Conservation (phyloP, 441 rosid genomes). For the Euphorbia schlechtendalii region DNA sequence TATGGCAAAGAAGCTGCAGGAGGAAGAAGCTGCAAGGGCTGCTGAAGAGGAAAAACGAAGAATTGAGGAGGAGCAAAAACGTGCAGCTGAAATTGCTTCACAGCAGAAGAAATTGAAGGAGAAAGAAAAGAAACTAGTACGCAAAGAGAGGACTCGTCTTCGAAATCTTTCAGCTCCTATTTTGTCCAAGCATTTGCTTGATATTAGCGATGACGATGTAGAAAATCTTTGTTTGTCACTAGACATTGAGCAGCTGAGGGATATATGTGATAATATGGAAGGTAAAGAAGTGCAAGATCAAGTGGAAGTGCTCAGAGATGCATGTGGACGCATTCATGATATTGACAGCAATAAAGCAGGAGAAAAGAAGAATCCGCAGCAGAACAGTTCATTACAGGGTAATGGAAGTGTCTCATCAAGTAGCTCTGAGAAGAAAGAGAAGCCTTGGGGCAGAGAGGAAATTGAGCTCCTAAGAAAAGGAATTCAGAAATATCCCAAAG, state of each 20-base stretch:
- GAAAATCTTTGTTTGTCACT: slow-evolving; percentile 73
- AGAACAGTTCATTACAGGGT: slow-evolving; percentile 44
- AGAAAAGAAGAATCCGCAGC: slow-evolving; percentile 37
- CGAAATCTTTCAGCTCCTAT: slow-evolving; percentile 67
- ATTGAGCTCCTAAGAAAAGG: slow-evolving; percentile 92
- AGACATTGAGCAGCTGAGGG: slow-evolving; percentile 54
- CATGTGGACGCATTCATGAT: slow-evolving; percentile 26
- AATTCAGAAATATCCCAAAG: slow-evolving; percentile 78
- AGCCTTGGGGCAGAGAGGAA: slow-evolving; percentile 88
- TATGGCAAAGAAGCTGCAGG: slow-evolving; percentile 79
- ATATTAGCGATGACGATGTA: slow-evolving; percentile 57
- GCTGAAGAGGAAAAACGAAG: slow-evolving; percentile 76
- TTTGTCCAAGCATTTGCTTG: slow-evolving; percentile 48
- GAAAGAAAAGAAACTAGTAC: slow-evolving; percentile 85
- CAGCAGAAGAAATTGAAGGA: slow-evolving; percentile 82
- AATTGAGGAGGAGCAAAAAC: slow-evolving; percentile 74
- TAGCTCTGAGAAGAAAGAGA: slow-evolving; percentile 55
- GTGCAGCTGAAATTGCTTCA: slow-evolving; percentile 75
- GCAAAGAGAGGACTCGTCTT: slow-evolving; percentile 84
- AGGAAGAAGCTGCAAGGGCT: slow-evolving; percentile 74
- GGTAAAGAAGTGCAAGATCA: slow-evolving; percentile 46
- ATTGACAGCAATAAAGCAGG: slow-evolving; percentile 36
- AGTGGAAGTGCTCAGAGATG: slow-evolving; percentile 59
- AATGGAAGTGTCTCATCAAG: slow-evolving; percentile 38
- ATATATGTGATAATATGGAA: slow-evolving; percentile 64